These are phyloP conservation scores for Termitomyces sp. DNA, from an alignment of 768 basidiomycete species.

Conservation along the genomic window DNA sequence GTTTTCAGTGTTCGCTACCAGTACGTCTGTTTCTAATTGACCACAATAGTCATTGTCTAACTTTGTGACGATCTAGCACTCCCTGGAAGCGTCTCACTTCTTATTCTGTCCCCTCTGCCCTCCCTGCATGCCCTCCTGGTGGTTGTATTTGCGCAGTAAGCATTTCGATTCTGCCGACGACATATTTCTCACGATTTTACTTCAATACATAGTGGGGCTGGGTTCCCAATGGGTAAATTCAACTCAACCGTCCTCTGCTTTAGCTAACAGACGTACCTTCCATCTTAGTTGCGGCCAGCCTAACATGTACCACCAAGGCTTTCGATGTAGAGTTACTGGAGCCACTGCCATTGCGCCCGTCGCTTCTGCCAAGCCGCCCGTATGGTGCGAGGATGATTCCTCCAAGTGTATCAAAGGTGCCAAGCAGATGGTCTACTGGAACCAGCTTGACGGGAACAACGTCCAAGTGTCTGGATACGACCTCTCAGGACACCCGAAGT, in stretches of 20 bases:
- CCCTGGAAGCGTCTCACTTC: slow-evolving; percentile 44
- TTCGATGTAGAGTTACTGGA: slow-evolving; percentile 43
- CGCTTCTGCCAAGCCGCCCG: slow-evolving; percentile 35
- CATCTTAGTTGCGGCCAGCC: slow-evolving; percentile 40
- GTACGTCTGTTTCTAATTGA: slow-evolving; percentile 21
- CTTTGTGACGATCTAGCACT: slow-evolving; percentile 26
- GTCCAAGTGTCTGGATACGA: slow-evolving; percentile 37
- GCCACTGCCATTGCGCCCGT: slow-evolving; percentile 33
- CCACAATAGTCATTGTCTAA: not conserved
- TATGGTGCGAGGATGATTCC: slow-evolving; percentile 46
- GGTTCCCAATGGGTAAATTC: slow-evolving; percentile 37
- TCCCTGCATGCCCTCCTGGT: slow-evolving; percentile 43
- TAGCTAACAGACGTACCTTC: not conserved
- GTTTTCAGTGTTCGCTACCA: slow-evolving; percentile 47
- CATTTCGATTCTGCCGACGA: not conserved
- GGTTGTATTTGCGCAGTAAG: slow-evolving; percentile 51
- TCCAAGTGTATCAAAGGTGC: slow-evolving; percentile 38
- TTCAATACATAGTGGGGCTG: slow-evolving; percentile 40
- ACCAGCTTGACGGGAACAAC: slow-evolving; percentile 43
- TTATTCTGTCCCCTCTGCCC: slow-evolving; percentile 41
- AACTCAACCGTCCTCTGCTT: not conserved
- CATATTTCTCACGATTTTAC: not conserved
- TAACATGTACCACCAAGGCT: slow-evolving; percentile 45
- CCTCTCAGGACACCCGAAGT: slow-evolving; percentile 29
- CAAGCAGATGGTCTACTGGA: slow-evolving; percentile 54